These are phyloP conservation scores for Taphrina sp. DNA, from an alignment of 1,139 yeast genomes.

Conservation along the genomic window DNA sequence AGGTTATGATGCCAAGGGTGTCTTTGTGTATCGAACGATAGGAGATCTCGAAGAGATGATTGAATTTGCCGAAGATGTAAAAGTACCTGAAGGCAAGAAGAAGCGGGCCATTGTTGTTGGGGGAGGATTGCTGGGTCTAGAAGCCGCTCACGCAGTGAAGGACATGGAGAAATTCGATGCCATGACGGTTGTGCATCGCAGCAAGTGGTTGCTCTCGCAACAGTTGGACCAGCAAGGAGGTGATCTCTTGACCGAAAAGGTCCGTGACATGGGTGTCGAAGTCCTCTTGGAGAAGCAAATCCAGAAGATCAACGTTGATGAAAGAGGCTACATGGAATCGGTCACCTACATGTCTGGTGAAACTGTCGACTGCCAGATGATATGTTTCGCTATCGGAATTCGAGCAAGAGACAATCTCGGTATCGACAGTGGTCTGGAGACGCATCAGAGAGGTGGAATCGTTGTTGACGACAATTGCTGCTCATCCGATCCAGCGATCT, in stretches of 20 bases:
- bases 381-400: slow-evolving; percentile 45
- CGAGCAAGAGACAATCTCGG: slow-evolving; percentile 46
- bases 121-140: slow-evolving; percentile 45
- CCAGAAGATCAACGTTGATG: slow-evolving; percentile 41
- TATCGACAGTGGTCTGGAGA: slow-evolving; percentile 38
- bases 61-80: slow-evolving; percentile 38
- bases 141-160: slow-evolving; percentile 45
- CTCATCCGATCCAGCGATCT: slow-evolving; percentile 42
- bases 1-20: slow-evolving; percentile 42
- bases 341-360: slow-evolving; percentile 42
- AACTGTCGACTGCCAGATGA: slow-evolving; percentile 42
- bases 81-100: slow-evolving; percentile 26
- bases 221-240: slow-evolving; percentile 46
- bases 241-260: slow-evolving; percentile 41
- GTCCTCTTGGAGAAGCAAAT: slow-evolving; percentile 39
- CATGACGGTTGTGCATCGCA: slow-evolving; percentile 44
- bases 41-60: slow-evolving; percentile 44
- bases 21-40: slow-evolving; percentile 45
- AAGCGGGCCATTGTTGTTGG: slow-evolving; percentile 45
- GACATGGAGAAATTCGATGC: slow-evolving; percentile 42
- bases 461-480: slow-evolving; percentile 41
- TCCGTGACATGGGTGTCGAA: slow-evolving; percentile 43
- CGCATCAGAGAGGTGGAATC: slow-evolving; percentile 43
- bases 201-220: slow-evolving; percentile 44
- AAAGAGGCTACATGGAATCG: slow-evolving; percentile 38